phyloP scores from a whole-genome alignment of 371 early-diverging fungal genomes.

The Capillidium heterosporum region DNA sequence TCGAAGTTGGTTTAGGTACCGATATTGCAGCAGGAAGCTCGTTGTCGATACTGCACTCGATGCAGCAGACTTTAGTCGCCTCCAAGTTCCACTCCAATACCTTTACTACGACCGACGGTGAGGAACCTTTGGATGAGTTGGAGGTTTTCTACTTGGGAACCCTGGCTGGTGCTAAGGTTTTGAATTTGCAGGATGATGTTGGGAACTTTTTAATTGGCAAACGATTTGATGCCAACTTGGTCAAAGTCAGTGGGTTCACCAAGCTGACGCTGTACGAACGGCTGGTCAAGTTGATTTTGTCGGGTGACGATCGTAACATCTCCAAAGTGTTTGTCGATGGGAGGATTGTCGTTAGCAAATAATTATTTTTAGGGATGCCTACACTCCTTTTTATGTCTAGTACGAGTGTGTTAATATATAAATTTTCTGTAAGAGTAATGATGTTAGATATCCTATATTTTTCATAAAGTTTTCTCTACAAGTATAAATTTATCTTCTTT shows the following conservation, averaged over 20 bases:
- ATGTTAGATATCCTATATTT: too few species aligned
- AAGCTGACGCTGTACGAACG: constrained; percentile 7
- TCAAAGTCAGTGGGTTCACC: constrained; percentile 40
- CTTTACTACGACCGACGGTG: constrained; percentile 10
- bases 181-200: constrained; percentile 42
- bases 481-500: too few species aligned
- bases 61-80: constrained; percentile 60
- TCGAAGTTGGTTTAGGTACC: constrained; percentile 80
- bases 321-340: constrained; percentile 9
- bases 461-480: too few species aligned
- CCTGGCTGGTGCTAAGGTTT: constrained; percentile 65
- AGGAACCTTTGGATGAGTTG: constrained; percentile 18
- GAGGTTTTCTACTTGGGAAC: constrained; percentile 78
- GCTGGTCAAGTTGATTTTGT: constrained; percentile 10
- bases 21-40: constrained; percentile 81
- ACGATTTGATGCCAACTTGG: constrained; percentile 75
- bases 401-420: too few species aligned
- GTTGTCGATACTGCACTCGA: constrained; percentile 65
- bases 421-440: too few species aligned
- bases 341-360: too few species aligned
- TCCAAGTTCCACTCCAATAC: constrained; percentile 33
- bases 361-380: too few species aligned
- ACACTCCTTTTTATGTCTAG: too few species aligned
- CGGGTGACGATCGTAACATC: constrained; percentile 11
- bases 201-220: constrained; percentile 71